These are phyloP conservation scores for Solanum pennellii DNA, from an alignment of 257 asterid genomes.

Conservation along the genomic window DNA sequence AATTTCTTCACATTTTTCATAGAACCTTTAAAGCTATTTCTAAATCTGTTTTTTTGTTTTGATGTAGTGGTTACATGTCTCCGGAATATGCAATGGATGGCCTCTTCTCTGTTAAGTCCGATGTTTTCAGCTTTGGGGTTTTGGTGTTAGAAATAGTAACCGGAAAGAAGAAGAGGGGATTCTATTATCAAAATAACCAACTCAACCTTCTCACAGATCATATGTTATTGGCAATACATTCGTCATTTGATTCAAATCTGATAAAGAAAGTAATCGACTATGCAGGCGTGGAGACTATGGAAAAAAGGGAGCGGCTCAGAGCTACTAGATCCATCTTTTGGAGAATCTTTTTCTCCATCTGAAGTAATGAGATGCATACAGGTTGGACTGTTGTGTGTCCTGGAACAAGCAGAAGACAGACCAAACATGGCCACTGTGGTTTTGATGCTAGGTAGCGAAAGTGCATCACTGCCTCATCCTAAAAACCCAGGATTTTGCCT, in stretches of 20 bases:
- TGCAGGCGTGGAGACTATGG: constrained; percentile 65
- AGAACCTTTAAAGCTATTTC: neutral
- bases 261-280: neutral
- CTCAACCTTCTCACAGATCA: constrained; percentile 39
- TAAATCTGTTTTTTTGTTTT: neutral
- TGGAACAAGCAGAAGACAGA: constrained; percentile 55
- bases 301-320: constrained; percentile 45
- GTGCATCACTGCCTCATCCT: constrained; percentile 43
- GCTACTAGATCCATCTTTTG: constrained; percentile 31
- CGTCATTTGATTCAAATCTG: neutral
- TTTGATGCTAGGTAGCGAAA: constrained; percentile 46
- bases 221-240: neutral
- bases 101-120: constrained; percentile 56
- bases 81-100: constrained; percentile 88
- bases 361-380: constrained; percentile 68
- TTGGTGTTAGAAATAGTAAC: constrained; percentile 59
- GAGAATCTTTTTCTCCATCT: constrained; percentile 16
- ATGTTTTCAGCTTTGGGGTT: constrained; percentile 72
- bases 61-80: constrained; percentile 69
- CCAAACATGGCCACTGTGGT: constrained; percentile 51
- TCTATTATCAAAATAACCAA: constrained; percentile 51
- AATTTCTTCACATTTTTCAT: neutral
- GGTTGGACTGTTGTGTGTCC: constrained; percentile 66
- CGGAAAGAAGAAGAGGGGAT: constrained; percentile 59
- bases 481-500: constrained; percentile 60